A percentile compares a stretch with the other conserved stretches of the same genome.
phyloP scores from a whole-genome alignment of 2,329 filamentous ascomycete genomes.

The Fusarium austroafricanum region DNA sequence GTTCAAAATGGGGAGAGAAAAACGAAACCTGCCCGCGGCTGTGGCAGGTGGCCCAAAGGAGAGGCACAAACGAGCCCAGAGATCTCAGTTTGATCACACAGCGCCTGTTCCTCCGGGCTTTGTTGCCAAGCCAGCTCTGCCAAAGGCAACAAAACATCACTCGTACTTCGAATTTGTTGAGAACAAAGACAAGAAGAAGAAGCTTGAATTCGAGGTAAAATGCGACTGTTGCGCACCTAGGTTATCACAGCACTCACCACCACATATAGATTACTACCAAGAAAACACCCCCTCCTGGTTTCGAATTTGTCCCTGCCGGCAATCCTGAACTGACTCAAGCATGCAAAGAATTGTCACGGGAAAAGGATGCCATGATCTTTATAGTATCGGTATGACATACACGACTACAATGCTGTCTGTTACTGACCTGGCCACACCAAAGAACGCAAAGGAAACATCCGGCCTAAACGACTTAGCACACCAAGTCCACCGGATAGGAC shows the following conservation, averaged over 20 bases:
- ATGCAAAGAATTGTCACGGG: constrained; percentile 74
- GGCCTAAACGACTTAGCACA: constrained; percentile 56
- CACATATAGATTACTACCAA: constrained; percentile 63
- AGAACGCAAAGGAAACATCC: constrained; percentile 49
- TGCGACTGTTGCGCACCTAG: constrained; percentile 33
- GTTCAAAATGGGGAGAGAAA: constrained; percentile 53
- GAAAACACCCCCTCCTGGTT: constrained; percentile 67
- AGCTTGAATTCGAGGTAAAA: constrained; percentile 70
- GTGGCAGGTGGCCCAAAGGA: constrained; percentile 52
- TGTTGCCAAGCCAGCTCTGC: constrained; percentile 53
- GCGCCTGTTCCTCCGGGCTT: constrained; percentile 52
- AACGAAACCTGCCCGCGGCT: constrained; percentile 49
- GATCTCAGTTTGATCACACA: constrained; percentile 50
- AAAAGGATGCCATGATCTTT: constrained; percentile 72
- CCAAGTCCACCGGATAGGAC: constrained; percentile 70
- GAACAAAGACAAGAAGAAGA: constrained; percentile 72
- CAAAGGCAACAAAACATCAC: constrained; percentile 65
- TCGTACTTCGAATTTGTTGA: constrained; percentile 73
- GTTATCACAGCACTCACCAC: constrained; percentile 46
- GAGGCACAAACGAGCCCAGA: constrained; percentile 50
- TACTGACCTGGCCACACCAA: constrained; percentile 22
- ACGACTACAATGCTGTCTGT: neutral
- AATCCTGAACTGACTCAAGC: constrained; percentile 69
- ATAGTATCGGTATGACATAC: constrained; percentile 69
- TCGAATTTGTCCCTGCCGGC: constrained; percentile 71